phyloP scores from a whole-genome alignment of 768 basidiomycete species.

The Coprinopsis strossmayeri region DNA sequence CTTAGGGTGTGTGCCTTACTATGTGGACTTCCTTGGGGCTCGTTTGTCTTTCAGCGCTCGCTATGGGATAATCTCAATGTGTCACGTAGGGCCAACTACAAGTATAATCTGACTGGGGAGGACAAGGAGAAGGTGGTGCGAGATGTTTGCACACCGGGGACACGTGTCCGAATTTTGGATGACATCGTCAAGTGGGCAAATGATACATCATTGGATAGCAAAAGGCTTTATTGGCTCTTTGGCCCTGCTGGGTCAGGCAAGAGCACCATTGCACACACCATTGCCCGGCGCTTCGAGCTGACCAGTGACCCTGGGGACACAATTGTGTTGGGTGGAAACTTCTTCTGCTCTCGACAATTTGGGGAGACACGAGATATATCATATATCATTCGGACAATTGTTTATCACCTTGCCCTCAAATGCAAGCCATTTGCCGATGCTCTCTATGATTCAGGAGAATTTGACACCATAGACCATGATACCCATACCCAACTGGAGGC shows the following conservation, averaged over 20 bases:
- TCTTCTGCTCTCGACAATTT: slow-evolving; percentile 23
- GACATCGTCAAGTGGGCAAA: slow-evolving; percentile 19
- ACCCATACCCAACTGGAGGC: slow-evolving; percentile 9
- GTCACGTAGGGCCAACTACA: slow-evolving; percentile 12
- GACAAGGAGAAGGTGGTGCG: slow-evolving; percentile 10
- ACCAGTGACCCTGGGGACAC: slow-evolving; percentile 5
- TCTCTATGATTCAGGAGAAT: slow-evolving; percentile 7
- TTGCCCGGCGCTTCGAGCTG: slow-evolving; percentile 14
- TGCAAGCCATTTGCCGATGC: slow-evolving; percentile 17
- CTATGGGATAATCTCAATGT: slow-evolving; percentile 10
- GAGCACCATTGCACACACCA: slow-evolving; percentile 22
- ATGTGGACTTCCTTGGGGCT: not conserved
- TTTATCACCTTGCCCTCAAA: slow-evolving; percentile 18
- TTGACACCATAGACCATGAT: slow-evolving; percentile 10
- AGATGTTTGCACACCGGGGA: slow-evolving; percentile 19
- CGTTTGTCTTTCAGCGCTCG: slow-evolving; percentile 6
- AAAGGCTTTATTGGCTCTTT: slow-evolving; percentile 15
- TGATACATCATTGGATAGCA: slow-evolving; percentile 11
- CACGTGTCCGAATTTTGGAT: slow-evolving; percentile 18
- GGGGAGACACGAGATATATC: slow-evolving; percentile 13
- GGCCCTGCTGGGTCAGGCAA: slow-evolving; percentile 19
- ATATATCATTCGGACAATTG: slow-evolving; percentile 20
- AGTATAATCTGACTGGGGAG: slow-evolving; percentile 8
- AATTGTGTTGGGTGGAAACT: slow-evolving; percentile 19
- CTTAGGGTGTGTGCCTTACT: slow-evolving; percentile 5